Evolutionary conservation across 495 filamentous ascomycete species (phyloP), one percentile per base, ranked within the genome.

Genomic region (Bombardia bombarda): DNA sequence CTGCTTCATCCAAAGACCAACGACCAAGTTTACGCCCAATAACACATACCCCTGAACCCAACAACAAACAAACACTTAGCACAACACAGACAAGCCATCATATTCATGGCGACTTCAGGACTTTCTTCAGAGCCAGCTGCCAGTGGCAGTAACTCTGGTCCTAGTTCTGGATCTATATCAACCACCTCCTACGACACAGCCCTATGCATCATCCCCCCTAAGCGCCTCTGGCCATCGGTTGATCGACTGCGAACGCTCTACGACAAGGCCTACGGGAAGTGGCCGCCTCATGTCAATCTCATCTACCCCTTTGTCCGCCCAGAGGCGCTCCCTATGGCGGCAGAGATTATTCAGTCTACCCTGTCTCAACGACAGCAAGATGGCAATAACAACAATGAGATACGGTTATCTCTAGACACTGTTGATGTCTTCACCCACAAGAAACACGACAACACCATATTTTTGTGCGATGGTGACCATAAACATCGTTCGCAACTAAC

Each of bases 281-380:
- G 78, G 78, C 75, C 77, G 3, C 73, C 76, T 5, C 78, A 82
- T 46, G 45, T 80, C 47, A 82, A 80, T 44, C 47, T 82, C 23
- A 50, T 78, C 2, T 80, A 82, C 46, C 78, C 78, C 8, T 82
- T 79, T 45, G 73, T 77, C 3, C 52, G 58, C 3, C 47, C 51
- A 20, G 43, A 57, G 3, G 12, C 38, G 17, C 38, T 67, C 10
- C 34, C 38, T 18, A 18, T 9, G 1, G 55, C 55, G 0, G 48
- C 45, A 1, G 36, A 44, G 6, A 32, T 14, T 3, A 41, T 58
- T 12, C 21, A 14, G 9, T 7, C 30, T 1, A 32, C 18, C 5
- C 22, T 60, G 2, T 7, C 24, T 12, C 18, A 20, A 7, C 14
- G 31, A 19, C 17, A 24, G 0, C n/a, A 28, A 12, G 18, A 37